Evolutionary conservation across 2,329 filamentous ascomycete species (phyloP).

Genomic region (Beauveria sp.): DNA sequence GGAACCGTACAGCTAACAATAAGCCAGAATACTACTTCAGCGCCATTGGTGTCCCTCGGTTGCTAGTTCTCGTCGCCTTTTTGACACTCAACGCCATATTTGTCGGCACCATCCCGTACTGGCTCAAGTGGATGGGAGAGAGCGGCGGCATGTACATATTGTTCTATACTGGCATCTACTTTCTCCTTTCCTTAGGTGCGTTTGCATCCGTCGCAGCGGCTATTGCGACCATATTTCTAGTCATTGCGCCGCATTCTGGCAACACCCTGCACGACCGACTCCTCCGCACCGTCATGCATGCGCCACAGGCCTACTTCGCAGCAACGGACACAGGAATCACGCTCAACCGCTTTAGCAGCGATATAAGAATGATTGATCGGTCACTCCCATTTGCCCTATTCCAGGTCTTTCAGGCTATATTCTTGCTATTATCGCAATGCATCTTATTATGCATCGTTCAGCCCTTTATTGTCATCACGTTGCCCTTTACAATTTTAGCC

Average conservation of each 20-base stretch:
- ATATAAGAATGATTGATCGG: constrained; percentile 13
- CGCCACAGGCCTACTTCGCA: constrained; percentile 12
- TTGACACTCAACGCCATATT: not conserved
- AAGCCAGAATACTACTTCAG: not conserved
- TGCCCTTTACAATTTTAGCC: constrained; percentile 1
- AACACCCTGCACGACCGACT: constrained; percentile 9
- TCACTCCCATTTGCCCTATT: constrained; percentile 9
- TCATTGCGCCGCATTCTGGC: constrained; percentile 5
- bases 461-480: not conserved
- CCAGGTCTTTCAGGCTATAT: constrained; percentile 7
- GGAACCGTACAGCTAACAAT: not conserved
- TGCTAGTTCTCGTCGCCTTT: not conserved
- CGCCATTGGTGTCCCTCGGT: not conserved
- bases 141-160: not conserved
- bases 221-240: constrained; percentile 8
- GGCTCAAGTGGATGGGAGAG: not conserved
- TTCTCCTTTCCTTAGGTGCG: constrained; percentile 5
- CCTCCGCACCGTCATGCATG: constrained; percentile 12
- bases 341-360: constrained; percentile 13
- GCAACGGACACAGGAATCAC: constrained; percentile 11
- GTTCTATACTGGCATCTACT: not conserved
- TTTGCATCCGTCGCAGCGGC: constrained; percentile 7
- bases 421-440: constrained; percentile 7
- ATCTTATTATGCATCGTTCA: constrained; percentile 9
- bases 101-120: not conserved